Percentiles rank a stretch among this genome's conserved stretches.
Evolutionary conservation across 2,329 filamentous ascomycete genomes (phyloP).

Genomic region (Fusarium sublunatum): DNA sequence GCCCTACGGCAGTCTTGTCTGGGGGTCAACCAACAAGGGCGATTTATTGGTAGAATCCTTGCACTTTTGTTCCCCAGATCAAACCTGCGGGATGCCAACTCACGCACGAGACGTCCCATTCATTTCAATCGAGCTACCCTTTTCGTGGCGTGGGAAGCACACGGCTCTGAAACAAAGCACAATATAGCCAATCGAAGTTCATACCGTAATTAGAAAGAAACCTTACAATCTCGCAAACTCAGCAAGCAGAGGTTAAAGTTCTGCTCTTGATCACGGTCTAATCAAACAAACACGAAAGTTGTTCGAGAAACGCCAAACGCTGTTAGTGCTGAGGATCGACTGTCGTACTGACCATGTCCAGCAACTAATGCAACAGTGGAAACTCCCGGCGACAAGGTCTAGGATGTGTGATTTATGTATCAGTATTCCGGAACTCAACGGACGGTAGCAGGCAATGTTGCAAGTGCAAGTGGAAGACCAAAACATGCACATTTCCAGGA

Average conservation of each 20-base stretch:
- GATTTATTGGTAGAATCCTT: constrained; percentile 8
- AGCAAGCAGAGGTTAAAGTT: neutral
- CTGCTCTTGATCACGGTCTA: neutral
- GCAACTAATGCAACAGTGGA: constrained; percentile 18
- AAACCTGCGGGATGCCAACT: neutral
- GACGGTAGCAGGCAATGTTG: neutral
- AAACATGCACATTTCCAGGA: constrained; percentile 2
- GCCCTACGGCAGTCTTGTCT: constrained; percentile 7
- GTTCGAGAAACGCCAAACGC: constrained; percentile 12
- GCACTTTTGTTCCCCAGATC: constrained; percentile 6
- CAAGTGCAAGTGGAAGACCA: neutral
- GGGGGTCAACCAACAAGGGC: neutral
- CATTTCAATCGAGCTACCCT: neutral
- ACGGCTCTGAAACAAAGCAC: constrained; percentile 16
- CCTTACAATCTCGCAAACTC: neutral
- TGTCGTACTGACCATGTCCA: constrained; percentile 14
- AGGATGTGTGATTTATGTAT: neutral
- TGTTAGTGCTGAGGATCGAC: constrained; percentile 28
- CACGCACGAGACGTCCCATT: neutral
- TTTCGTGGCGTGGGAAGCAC: constrained; percentile 6
- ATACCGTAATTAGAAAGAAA: constrained; percentile 8
- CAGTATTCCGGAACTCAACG: neutral
- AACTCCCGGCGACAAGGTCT: constrained; percentile 22
- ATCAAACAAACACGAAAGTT: neutral
- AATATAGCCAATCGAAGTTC: constrained; percentile 5